phyloP scores from a whole-genome alignment of 2,329 filamentous ascomycete species.

The Didymella sp. region DNA sequence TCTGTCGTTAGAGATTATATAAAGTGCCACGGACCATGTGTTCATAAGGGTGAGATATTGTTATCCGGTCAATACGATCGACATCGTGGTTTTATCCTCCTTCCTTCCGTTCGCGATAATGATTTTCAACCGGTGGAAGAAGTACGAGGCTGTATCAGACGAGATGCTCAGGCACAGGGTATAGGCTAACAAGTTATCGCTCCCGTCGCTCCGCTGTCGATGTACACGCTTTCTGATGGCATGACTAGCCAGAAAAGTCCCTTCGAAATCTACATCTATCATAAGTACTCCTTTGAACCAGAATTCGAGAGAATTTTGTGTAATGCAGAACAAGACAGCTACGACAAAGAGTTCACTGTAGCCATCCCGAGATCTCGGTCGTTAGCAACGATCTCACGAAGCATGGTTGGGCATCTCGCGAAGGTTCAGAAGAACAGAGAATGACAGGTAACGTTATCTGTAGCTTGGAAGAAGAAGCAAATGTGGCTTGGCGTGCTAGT shows the following conservation, averaged over 20 bases:
- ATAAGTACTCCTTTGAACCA: neutral
- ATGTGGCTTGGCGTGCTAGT: neutral
- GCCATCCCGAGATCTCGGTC: neutral
- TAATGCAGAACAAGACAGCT: neutral
- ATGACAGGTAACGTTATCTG: neutral
- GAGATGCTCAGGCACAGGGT: neutral
- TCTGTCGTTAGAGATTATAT: neutral
- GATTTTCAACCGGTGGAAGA: neutral
- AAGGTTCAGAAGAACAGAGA: neutral
- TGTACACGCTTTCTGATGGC: neutral
- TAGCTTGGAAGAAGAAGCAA: neutral
- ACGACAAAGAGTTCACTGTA: neutral
- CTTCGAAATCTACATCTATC: neutral
- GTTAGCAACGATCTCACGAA: neutral
- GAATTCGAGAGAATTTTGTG: neutral
- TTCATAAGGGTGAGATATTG: slow-evolving; percentile 1
- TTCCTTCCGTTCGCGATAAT: too few species aligned
- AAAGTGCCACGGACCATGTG: slow-evolving; percentile 3
- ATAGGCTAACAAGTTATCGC: too few species aligned
- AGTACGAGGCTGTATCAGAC: neutral
- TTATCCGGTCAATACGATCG: neutral
- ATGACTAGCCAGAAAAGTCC: neutral
- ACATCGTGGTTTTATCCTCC: neutral
- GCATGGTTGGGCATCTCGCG: neutral
- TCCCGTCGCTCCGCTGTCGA: neutral